Conservation (phyloP, 495 filamentous ascomycete species). For the Podospora anserina region DNA sequence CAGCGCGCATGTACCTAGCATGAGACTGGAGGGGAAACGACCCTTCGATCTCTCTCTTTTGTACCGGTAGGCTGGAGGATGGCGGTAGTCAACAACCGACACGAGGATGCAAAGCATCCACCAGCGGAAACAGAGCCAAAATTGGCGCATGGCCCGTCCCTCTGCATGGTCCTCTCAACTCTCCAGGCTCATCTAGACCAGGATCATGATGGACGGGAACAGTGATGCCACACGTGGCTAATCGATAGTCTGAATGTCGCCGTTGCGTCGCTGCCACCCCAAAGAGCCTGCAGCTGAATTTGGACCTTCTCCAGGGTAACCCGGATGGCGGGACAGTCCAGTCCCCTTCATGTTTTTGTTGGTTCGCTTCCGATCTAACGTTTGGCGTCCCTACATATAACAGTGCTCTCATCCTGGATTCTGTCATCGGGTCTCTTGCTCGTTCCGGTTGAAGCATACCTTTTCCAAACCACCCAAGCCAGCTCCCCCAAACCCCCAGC, state of each 20-base stretch:
- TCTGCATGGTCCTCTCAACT: not conserved
- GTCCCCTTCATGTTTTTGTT: not conserved
- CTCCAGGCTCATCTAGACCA: not conserved
- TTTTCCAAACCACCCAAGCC: not conserved
- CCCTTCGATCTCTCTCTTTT: too few relatives aligned
- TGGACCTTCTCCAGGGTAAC: not conserved
- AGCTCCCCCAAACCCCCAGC: not conserved
- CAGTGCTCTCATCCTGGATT: not conserved
- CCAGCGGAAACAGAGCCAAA: not conserved
- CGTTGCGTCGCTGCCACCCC: slow-evolving; percentile 1
- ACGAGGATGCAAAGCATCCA: not conserved
- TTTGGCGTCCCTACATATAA: not conserved
- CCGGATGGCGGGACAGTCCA: not conserved
- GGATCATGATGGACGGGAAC: slow-evolving; percentile 1
- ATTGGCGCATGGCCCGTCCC: not conserved
- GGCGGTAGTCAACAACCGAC: not conserved
- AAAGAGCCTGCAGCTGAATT: not conserved
- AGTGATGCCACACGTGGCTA: not conserved
- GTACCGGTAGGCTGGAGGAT: not conserved
- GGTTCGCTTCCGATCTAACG: not conserved
- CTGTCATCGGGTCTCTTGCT: not conserved
- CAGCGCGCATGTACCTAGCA: too few relatives aligned
- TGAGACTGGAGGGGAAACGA: too few relatives aligned
- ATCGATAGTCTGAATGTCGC: not conserved
- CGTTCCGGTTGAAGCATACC: not conserved